Base-by-base conservation (phyloP, 2,329 filamentous ascomycete species). In the Colletotrichum chrysophilum region DNA sequence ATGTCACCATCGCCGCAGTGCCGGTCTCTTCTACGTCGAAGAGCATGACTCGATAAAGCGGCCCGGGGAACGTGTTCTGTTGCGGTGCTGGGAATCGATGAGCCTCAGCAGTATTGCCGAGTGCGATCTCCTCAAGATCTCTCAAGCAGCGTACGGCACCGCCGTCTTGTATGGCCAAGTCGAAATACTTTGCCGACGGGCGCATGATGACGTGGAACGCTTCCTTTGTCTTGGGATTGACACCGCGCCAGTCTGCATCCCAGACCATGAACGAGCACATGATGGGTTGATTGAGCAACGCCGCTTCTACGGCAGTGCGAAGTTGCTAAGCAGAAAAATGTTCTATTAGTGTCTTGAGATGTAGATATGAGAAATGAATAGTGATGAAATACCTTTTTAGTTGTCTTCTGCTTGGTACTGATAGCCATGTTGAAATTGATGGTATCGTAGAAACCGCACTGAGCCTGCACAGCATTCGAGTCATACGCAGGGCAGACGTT, bases 341-440 rank as follows among this genome's bases (percentile, higher is more conserved):
- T n/a, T 4, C 36, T 12, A 7, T 48, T 3, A 48, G 38, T n/a
- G 1, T n/a, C 18, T 12, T 48, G 0, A 12, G 18, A n/a, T 12
- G 18, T n/a, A 48, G 18, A 43, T 10, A 12, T 10, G 6, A 4
- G 18, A 43, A n/a, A 12, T 10, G 6, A 4, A 16, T 10, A 0
- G 38, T 9, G 18, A 10, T n/a, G 0, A 18, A 0, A 10, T 21
- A 48, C 38, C 9, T 12, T 12, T 48, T 48, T 48, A n/a, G 38
- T 48, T 48, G 38, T 48, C 5, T n/a, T 48, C 38, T 48, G n/a
- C 38, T 48, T 48, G 18, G 38, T 48, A 0, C 38, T 48, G 38
- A 48, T 48, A n/a, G 38, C 38, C 38, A 48, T 48, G 38, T 48
- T 48, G 38, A 48, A 48, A 3, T 48, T 48, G 38, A 48, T 48